Base-by-base conservation (phyloP, 2,329 filamentous ascomycete species). In the Ascochyta koolunga region DNA sequence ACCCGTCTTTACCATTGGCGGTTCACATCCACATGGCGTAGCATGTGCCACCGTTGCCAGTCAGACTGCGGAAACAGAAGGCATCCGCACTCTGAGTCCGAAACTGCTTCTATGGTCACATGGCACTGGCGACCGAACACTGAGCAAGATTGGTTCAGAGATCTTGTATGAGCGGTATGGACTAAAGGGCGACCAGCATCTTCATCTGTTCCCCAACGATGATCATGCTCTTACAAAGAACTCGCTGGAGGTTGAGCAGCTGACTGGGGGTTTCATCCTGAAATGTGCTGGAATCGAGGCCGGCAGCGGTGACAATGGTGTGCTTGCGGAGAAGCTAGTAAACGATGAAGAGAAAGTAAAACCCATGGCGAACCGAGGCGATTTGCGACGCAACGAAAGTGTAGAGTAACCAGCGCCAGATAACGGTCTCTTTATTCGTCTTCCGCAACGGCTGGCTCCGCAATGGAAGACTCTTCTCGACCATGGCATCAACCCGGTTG, bases 211-310 rank as follows among this genome's bases (percentile, higher is more conserved):
- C 59, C 67, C 75, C 5, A 69, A 70, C 0, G 77, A 79, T 54
- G 73, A 78, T 59, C 77, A 80, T 65, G 73, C 74, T 11, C 61
- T 79, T 44, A 76, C 67, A n/a, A 44, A 49, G 24, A 75, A 77
- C 55, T 72, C 73, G 35, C 49, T 59, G 27, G 57, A 69, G 52
- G 77, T 70, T 1, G 77, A 79, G 61, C 67, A 58, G 37, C 61
- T 77, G 65, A 64, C 79, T 16, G 71, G 77, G 9, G 66, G 70
- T 7, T 80, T 79, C 55, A 67, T 75, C 5, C 64, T 70, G 16
- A 64, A 54, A 35, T 74, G 72, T 35, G 66, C 77, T 15, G 72
- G 73, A 2, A 60, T 73, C 27, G 25, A 39, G 24, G 35, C 10
- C 5, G 31, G 22, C 15, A 43, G 8, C 32, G 50, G 9, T 6